Base-by-base conservation (phyloP, 2,329 filamentous ascomycete species). In the Colletotrichum sp. region DNA sequence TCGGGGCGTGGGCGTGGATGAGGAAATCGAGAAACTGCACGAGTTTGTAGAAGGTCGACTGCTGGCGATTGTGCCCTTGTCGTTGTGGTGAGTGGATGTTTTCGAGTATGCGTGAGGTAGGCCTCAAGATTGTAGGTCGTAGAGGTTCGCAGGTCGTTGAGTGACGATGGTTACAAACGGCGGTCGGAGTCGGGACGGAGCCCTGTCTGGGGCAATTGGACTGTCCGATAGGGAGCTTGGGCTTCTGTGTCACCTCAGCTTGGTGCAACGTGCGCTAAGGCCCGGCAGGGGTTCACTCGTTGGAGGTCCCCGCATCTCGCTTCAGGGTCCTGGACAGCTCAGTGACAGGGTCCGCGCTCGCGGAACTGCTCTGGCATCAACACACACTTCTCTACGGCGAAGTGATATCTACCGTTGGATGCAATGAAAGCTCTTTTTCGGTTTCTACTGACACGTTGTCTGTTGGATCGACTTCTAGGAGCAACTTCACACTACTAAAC, bases 161-260 rank as follows among this genome's bases (percentile, higher is more conserved):
- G 55, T 57, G 52, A 32, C 30, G 30, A 39, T 66, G 34, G 36
- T 52, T 22, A 52, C 44, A 66, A 67, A 9, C 68, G 32, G 70
- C 73, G 70, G 70, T 68, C 70, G 64, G 70, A 55, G 44, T 44
- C 57, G 28, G 65, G 48, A 75, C 63, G 73, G 73, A 52, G 55
- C 65, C 52, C 30, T 68, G 55, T 72, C 55, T 67, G 52, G 55
- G 26, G 71, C 44, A 57, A 48, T 34, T 64, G 48, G 60, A 68
- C 65, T 18, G 57, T 64, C 55, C 55, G 34, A 32, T 44, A 62
- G 68, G 44, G 57, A 68, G 73, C 70, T 75, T 75, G 71, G 73
- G 64, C 59, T 62, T 28, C 15, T 12, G 64, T 68, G 72, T 72
- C 55, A 63, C 68, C 48, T 59, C 68, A 60, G 72, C 30, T 68